A percentile compares a stretch with the other conserved stretches of the same genome.
Evolutionary conservation across 345 rosid species (phyloP).

Genomic region (Barbarea vulgaris): DNA sequence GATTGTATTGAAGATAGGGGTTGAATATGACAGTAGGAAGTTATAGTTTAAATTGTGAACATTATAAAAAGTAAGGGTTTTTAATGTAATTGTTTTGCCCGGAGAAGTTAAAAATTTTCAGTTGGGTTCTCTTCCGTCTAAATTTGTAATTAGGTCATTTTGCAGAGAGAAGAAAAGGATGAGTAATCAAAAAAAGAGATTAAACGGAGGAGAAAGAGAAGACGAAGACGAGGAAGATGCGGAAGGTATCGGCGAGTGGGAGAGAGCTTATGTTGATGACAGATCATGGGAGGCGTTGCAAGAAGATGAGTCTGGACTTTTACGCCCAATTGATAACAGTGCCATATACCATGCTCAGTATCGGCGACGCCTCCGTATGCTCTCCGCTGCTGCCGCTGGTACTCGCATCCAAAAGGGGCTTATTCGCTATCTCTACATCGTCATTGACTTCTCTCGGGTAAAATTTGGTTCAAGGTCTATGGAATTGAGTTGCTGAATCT

Average conservation of each 20-base stretch:
- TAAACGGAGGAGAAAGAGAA: constrained; percentile 50
- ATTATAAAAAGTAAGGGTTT: neutral
- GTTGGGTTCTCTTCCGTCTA: neutral
- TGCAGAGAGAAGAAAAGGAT: constrained; percentile 39
- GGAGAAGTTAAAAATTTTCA: neutral
- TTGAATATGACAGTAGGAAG: neutral
- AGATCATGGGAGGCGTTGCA: constrained; percentile 90
- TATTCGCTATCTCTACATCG: constrained; percentile 81
- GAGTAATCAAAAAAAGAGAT: constrained; percentile 47
- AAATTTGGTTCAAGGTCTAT: neutral
- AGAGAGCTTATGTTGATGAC: constrained; percentile 74
- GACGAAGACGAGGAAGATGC: constrained; percentile 73
- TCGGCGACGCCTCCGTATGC: constrained; percentile 71
- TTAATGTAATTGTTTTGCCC: neutral
- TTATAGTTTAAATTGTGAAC: neutral
- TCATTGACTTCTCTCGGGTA: constrained; percentile 88
- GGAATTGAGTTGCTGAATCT: neutral
- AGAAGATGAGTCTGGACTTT: constrained; percentile 87
- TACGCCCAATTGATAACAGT: constrained; percentile 71
- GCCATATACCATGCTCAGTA: constrained; percentile 72
- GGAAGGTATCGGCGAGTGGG: constrained; percentile 76
- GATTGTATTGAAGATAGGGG: neutral
- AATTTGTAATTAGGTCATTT: neutral
- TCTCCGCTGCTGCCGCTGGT: constrained; percentile 56
- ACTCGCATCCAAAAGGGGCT: constrained; percentile 91